A percentile compares a stretch with the other conserved stretches of the same genome.
phyloP scores from a whole-genome alignment of 2,329 filamentous ascomycete genomes.

The Mollisiaceae sp. region DNA sequence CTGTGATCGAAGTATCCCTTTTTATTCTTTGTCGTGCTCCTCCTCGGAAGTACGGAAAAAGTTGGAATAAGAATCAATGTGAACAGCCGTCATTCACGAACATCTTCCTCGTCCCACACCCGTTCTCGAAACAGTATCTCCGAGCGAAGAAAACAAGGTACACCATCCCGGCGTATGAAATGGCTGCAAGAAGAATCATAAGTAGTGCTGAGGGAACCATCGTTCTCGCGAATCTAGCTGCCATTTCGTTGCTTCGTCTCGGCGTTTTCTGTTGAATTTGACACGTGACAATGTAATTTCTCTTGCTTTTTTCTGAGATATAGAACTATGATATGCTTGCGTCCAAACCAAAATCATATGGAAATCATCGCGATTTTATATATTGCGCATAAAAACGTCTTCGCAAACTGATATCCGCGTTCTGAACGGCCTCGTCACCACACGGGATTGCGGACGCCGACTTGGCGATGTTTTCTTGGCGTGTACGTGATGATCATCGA shows the following conservation, averaged over 20 bases:
- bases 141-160: not conserved
- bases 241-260: not conserved
- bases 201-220: not conserved
- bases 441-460: not conserved
- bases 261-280: not conserved
- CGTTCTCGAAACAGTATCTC: not conserved
- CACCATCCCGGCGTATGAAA: not conserved
- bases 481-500: not conserved
- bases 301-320: not conserved
- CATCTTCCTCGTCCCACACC: not conserved
- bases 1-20: too few species aligned
- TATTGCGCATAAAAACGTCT: too few species aligned
- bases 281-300: not conserved
- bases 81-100: not conserved
- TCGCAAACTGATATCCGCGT: not conserved
- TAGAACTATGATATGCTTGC: not conserved
- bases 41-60: too few species aligned
- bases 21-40: too few species aligned
- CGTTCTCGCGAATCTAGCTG: not conserved
- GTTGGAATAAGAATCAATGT: not conserved
- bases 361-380: too few species aligned
- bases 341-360: too few species aligned
- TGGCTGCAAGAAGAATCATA: not conserved
- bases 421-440: not conserved
- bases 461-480: not conserved